Conservation (phyloP, 225 moss, liverwort and hornwort genomes). For the Bryoerythrophyllum caledonicum region DNA sequence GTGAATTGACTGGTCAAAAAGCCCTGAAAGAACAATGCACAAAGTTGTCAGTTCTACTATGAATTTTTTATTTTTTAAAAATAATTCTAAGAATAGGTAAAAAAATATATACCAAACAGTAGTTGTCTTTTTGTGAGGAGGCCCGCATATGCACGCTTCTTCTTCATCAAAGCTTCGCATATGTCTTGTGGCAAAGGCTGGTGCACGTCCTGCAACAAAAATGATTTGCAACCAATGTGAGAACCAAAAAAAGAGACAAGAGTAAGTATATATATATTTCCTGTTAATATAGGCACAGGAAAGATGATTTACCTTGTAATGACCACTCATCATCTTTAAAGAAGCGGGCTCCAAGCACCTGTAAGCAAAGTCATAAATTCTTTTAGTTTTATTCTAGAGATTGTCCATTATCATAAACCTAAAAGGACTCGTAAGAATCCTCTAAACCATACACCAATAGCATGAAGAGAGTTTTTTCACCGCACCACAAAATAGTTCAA, state of each 20-base stretch:
- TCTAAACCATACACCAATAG: no score
- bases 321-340: constrained; percentile 93
- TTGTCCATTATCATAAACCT: background rate
- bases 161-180: constrained; percentile 78
- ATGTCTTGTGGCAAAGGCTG: constrained; percentile 70
- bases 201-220: constrained; percentile 60
- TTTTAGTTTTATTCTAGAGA: background rate
- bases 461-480: no score
- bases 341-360: constrained; percentile 89
- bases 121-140: constrained; percentile 94
- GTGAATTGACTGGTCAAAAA: constrained; percentile 89
- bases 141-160: constrained; percentile 79
- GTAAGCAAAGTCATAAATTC: constrained; percentile 18
- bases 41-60: background rate
- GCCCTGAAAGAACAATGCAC: constrained; percentile 49
- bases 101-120: constrained; percentile 69
- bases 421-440: background rate
- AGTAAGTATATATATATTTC: background rate
- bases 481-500: no score
- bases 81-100: constrained; percentile 8
- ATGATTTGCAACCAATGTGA: constrained; percentile 1
- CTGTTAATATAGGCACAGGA: background rate
- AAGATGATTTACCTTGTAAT: constrained; percentile 66
- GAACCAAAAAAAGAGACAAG: background rate
- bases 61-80: background rate